Conservation (phyloP, 768 basidiomycete species). For the Termitomyces sp. region DNA sequence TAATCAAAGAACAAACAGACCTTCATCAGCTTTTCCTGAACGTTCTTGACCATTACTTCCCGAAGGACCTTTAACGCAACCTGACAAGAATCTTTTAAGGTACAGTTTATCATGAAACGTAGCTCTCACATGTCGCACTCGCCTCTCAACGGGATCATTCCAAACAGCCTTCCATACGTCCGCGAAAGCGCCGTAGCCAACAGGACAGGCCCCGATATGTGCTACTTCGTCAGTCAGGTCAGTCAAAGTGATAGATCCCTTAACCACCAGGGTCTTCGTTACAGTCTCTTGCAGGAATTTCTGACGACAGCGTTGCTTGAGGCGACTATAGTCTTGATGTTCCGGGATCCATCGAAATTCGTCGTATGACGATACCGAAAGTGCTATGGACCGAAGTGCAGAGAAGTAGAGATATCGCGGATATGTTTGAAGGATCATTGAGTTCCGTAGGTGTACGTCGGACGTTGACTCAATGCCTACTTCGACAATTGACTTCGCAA, state of each 20-base stretch:
- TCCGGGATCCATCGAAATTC: constrained; percentile 56
- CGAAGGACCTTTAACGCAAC: constrained; percentile 65
- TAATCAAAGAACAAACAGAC: constrained; percentile 20
- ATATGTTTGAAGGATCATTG: constrained; percentile 53
- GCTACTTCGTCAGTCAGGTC: constrained; percentile 57
- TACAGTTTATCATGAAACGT: neutral
- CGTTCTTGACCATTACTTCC: constrained; percentile 45
- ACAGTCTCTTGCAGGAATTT: constrained; percentile 52
- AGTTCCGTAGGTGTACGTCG: constrained; percentile 61
- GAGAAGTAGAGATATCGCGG: constrained; percentile 49
- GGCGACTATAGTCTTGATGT: constrained; percentile 48
- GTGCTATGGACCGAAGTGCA: constrained; percentile 47
- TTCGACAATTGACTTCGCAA: constrained; percentile 34
- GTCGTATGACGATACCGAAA: constrained; percentile 53
- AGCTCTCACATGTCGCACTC: constrained; percentile 28
- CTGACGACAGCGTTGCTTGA: constrained; percentile 55
- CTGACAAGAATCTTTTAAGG: constrained; percentile 23
- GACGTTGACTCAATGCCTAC: constrained; percentile 47
- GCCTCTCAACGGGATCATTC: constrained; percentile 42
- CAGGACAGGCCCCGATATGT: constrained; percentile 43
- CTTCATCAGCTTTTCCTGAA: constrained; percentile 50
- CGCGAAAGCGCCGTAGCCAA: constrained; percentile 52
- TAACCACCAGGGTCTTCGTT: constrained; percentile 52
- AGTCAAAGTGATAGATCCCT: too few species aligned
- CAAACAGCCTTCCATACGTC: constrained; percentile 61